Percentiles rank a stretch among this genome's conserved stretches.
These are phyloP conservation scores for Urtica urens DNA, from an alignment of 306 rosid genomes.

Conservation along the genomic window DNA sequence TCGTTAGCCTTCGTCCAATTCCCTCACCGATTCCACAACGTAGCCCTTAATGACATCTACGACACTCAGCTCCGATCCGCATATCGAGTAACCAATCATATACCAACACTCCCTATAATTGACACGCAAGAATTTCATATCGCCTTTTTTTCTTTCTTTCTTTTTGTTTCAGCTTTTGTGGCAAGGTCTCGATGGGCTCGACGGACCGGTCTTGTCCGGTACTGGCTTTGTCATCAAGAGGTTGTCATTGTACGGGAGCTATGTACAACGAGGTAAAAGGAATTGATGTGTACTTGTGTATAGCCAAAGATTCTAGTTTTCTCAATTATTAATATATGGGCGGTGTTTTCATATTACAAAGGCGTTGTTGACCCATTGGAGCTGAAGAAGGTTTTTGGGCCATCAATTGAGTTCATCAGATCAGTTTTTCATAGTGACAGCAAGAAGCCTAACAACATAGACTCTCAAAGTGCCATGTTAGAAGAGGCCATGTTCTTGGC, in stretches of 20 bases:
- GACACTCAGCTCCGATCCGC: conserved; percentile 33
- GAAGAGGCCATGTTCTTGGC: conserved; percentile 36
- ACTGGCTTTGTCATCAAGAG: conserved; percentile 50
- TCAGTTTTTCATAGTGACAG: conserved; percentile 24
- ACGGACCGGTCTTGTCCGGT: conserved; percentile 51
- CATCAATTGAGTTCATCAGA: conserved; percentile 46
- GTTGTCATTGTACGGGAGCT: conserved; percentile 29
- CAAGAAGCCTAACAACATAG: not conserved
- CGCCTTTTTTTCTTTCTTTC: not conserved
- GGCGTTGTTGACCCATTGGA: conserved; percentile 29
- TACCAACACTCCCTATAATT: too few species aligned
- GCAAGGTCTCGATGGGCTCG: conserved; percentile 48
- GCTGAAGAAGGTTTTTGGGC: conserved; percentile 30
- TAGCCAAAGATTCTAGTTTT: too few species aligned
- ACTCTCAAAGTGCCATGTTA: conserved; percentile 5
- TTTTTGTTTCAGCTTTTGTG: conserved; percentile 37
- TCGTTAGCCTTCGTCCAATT: conserved; percentile 58
- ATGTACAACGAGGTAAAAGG: conserved; percentile 22
- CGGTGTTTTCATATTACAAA: too few species aligned
- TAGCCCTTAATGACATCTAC: conserved; percentile 49
- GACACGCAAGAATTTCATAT: not conserved
- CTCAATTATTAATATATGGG: too few species aligned
- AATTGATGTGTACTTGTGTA: too few species aligned
- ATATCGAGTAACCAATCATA: conserved; percentile 33
- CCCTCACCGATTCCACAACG: conserved; percentile 46